Evolutionary conservation across 768 basidiomycete genomes (phyloP).

Genomic region (Rhodotorula taiwanensis): DNA sequence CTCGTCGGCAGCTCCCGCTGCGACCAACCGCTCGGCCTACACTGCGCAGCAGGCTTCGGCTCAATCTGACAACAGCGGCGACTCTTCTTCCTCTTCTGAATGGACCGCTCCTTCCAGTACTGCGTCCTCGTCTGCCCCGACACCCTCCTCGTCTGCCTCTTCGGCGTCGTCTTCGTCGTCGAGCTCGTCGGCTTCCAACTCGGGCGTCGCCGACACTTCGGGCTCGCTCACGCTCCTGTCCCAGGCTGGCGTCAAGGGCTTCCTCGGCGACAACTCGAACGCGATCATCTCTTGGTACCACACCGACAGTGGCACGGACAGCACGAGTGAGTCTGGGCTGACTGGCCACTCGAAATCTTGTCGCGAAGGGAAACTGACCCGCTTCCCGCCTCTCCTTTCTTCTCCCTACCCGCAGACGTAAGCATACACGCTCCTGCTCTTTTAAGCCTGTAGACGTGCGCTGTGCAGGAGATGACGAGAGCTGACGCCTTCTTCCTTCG

Average conservation of each 20-base stretch:
- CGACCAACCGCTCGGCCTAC: no score
- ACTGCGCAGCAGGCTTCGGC: no score
- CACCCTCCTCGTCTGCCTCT: neutral
- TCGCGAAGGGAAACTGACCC: neutral
- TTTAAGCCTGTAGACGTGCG: no score
- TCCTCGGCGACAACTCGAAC: constrained; percentile 16
- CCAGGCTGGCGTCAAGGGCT: constrained; percentile 12
- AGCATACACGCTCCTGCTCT: neutral
- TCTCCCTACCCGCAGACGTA: neutral
- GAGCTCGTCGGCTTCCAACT: neutral
- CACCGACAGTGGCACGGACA: constrained; percentile 25
- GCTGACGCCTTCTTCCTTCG: no score
- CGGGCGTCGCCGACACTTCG: constrained; percentile 17
- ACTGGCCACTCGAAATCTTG: no score
- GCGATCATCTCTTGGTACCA: constrained; percentile 36
- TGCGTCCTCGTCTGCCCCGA: neutral
- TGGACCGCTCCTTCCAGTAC: constrained; percentile 2
- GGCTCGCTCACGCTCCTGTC: constrained; percentile 10
- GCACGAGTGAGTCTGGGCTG: constrained; percentile 16
- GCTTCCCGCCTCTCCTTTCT: neutral
- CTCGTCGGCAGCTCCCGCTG: neutral
- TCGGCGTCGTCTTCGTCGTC: neutral
- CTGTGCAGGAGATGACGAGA: no score
- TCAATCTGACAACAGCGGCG: neutral
- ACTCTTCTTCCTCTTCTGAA: neutral